A percentile compares a stretch with the other conserved stretches of the same genome.
These are phyloP conservation scores for Plasmodiophora brassicae DNA, from an alignment of 208 protist species.

Conservation along the genomic window DNA sequence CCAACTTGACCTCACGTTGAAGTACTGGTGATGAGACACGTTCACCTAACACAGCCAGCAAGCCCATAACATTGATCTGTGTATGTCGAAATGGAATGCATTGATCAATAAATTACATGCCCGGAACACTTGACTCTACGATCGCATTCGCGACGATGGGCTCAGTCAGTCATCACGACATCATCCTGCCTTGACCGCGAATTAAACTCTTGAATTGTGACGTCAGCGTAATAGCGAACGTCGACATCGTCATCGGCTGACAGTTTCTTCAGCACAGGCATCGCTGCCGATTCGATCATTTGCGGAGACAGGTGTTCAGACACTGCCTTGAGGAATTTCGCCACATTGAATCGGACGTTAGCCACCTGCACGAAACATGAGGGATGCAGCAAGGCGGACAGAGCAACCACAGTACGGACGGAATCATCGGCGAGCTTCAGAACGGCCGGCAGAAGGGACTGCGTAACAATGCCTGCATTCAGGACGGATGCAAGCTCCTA, in stretches of 20 bases:
- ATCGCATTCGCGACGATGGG: too few relatives aligned
- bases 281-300: not conserved
- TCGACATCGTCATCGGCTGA: not conserved
- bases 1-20: too few relatives aligned
- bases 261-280: not conserved
- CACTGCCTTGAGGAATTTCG: not conserved
- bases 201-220: too few relatives aligned
- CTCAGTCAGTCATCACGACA: too few relatives aligned
- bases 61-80: too few relatives aligned
- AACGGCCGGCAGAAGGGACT: constrained; percentile 9
- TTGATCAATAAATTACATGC: too few relatives aligned
- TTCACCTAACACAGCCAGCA: too few relatives aligned
- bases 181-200: too few relatives aligned
- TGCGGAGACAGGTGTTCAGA: not conserved
- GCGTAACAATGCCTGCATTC: not conserved
- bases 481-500: not conserved
- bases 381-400: not conserved
- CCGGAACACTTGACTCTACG: too few relatives aligned
- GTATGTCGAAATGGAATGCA: too few relatives aligned
- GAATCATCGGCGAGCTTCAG: not conserved
- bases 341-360: not conserved
- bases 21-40: too few relatives aligned
- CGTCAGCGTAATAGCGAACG: constrained; percentile 1
- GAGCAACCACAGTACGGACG: not conserved
- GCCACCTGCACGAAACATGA: not conserved